Conservation (phyloP, 208 protist genomes). For the Trypanosoma mega region DNA sequence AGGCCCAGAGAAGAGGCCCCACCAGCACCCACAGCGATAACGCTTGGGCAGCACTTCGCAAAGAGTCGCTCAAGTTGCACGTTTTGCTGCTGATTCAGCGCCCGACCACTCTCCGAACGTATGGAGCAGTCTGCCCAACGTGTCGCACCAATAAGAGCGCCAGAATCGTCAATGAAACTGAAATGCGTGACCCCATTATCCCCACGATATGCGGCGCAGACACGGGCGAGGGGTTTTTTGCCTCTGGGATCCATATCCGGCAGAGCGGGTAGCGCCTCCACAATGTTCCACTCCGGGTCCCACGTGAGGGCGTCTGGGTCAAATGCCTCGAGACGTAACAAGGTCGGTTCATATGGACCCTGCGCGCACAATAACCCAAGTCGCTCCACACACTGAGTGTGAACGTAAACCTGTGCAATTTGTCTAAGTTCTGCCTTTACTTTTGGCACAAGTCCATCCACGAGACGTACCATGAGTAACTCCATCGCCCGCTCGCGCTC, state of each 20-base stretch:
- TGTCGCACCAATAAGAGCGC: slow-evolving; percentile 54
- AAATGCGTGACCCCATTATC: slow-evolving; percentile 70
- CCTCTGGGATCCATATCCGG: not conserved
- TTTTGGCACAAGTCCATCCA: slow-evolving; percentile 53
- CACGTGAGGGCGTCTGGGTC: slow-evolving; percentile 48
- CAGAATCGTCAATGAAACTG: slow-evolving; percentile 74
- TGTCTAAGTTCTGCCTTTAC: slow-evolving; percentile 63
- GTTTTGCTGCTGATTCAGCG: slow-evolving; percentile 47
- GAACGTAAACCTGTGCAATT: slow-evolving; percentile 47
- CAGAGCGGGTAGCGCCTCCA: slow-evolving; percentile 63
- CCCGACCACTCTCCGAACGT: slow-evolving; percentile 49
- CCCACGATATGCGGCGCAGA: slow-evolving; percentile 75
- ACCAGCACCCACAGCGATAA: slow-evolving; percentile 71
- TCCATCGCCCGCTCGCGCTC: slow-evolving; percentile 61
- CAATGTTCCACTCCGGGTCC: slow-evolving; percentile 83
- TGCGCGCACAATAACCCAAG: slow-evolving; percentile 58
- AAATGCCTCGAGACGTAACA: slow-evolving; percentile 54
- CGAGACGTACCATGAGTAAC: slow-evolving; percentile 51
- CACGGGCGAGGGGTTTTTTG: slow-evolving; percentile 27
- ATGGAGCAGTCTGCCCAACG: slow-evolving; percentile 74
- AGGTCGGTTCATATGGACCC: slow-evolving; percentile 67
- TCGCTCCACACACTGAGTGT: slow-evolving; percentile 38
- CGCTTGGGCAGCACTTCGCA: slow-evolving; percentile 47
- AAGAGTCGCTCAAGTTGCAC: slow-evolving; percentile 70
- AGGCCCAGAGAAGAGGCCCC: slow-evolving; percentile 39